Evolutionary conservation across 1,284 basidiomycete genomes (phyloP).

Genomic region (Ustilago esculenta): DNA sequence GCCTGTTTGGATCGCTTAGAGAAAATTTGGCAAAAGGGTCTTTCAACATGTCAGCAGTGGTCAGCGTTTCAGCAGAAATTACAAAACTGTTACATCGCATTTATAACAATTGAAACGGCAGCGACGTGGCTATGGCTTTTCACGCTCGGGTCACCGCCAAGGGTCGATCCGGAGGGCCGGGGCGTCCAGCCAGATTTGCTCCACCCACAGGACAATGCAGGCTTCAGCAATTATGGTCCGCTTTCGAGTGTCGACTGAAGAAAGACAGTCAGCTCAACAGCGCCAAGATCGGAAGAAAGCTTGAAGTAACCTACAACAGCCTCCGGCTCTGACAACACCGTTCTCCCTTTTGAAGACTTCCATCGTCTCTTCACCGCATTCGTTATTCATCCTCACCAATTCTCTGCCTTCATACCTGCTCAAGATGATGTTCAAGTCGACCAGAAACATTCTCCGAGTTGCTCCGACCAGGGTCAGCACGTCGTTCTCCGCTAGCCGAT

Average conservation of each 20-base stretch:
- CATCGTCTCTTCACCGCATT: neutral
- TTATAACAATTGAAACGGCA: too few relatives aligned
- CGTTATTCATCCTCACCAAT: too few relatives aligned
- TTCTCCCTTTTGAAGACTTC: too few relatives aligned
- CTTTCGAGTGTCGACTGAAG: too few relatives aligned
- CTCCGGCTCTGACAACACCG: too few relatives aligned
- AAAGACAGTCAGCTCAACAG: too few relatives aligned
- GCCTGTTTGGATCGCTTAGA: too few relatives aligned
- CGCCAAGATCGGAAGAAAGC: conserved; percentile 19
- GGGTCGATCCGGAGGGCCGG: conserved; percentile 31
- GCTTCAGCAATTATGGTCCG: too few relatives aligned
- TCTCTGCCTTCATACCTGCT: too few relatives aligned
- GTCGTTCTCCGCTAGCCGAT: conserved; percentile 19
- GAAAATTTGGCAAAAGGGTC: conserved; percentile 29
- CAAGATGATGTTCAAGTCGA: conserved; percentile 35
- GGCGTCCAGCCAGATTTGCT: conserved; percentile 11
- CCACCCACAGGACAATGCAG: too few relatives aligned
- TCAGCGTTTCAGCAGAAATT: conserved; percentile 13
- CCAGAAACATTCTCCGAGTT: conserved; percentile 25
- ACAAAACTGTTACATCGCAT: conserved; percentile 5
- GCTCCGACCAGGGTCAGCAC: conserved; percentile 10
- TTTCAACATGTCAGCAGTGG: conserved; percentile 18
- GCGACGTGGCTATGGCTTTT: conserved; percentile 8
- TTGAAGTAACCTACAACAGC: too few relatives aligned
- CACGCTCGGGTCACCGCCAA: conserved; percentile 23